Evolutionary conservation across 2,329 filamentous ascomycete species (phyloP).

Genomic region (Blastomyces gilchristii): DNA sequence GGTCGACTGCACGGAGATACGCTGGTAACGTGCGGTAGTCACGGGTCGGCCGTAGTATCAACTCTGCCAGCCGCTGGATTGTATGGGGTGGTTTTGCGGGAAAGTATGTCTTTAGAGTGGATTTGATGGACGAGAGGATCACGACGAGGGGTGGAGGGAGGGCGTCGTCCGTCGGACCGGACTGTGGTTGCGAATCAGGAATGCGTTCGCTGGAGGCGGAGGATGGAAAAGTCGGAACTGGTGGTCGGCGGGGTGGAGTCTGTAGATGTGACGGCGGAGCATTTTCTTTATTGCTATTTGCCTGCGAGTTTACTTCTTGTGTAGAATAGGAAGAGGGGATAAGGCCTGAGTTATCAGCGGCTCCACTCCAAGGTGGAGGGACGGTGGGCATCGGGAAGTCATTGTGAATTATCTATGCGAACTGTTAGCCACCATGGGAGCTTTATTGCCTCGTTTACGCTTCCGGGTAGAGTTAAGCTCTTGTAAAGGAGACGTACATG

Average conservation of each 20-base stretch:
- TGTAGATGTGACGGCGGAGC: constrained; percentile 24
- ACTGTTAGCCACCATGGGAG: constrained; percentile 7
- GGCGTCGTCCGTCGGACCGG: constrained; percentile 38
- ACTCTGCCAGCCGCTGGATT: constrained; percentile 80
- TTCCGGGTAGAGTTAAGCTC: not conserved
- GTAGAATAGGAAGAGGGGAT: constrained; percentile 18
- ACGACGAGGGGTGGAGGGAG: constrained; percentile 55
- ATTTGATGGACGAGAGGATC: constrained; percentile 51
- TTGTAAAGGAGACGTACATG: constrained; percentile 36
- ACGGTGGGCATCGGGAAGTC: constrained; percentile 63
- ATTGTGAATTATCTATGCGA: constrained; percentile 56
- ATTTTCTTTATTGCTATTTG: constrained; percentile 33
- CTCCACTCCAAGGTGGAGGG: constrained; percentile 35
- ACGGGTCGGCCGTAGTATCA: constrained; percentile 62
- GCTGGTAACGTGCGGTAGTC: constrained; percentile 75
- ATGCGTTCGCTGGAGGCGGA: constrained; percentile 33
- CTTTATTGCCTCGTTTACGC: not conserved
- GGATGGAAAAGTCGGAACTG: constrained; percentile 28
- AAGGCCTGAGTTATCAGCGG: constrained; percentile 22
- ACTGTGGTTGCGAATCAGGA: constrained; percentile 33
- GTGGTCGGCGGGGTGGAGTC: constrained; percentile 27
- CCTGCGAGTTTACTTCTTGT: constrained; percentile 22
- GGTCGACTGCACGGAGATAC: constrained; percentile 83
- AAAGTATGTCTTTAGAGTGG: constrained; percentile 58
- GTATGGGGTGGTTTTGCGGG: constrained; percentile 73